Conservation (phyloP, 1,284 basidiomycete genomes). For the Cystobasidium slooffiae region DNA sequence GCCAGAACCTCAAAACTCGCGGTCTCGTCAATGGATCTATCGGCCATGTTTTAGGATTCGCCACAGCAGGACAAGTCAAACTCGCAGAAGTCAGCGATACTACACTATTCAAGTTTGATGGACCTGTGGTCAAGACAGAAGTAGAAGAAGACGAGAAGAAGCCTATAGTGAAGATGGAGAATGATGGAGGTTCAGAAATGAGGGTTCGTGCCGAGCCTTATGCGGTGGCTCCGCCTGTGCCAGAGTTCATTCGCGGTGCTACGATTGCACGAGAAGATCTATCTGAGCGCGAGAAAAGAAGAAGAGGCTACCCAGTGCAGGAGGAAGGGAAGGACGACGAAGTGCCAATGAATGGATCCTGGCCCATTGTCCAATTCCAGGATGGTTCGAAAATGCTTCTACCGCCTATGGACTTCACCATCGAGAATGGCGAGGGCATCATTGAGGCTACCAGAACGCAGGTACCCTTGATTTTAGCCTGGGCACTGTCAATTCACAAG, state of each 20-base stretch:
- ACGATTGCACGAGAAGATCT: conserved; percentile 16
- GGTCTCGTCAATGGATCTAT: conserved; percentile 80
- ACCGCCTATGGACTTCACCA: conserved; percentile 33
- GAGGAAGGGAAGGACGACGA: conserved; percentile 6
- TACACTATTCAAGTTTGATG: background rate
- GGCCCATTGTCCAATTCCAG: conserved; percentile 39
- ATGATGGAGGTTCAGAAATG: no score
- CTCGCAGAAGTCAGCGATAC: background rate
- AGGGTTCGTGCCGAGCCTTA: background rate
- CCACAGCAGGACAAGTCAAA: background rate
- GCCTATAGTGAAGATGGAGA: no score
- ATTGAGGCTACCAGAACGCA: conserved; percentile 49
- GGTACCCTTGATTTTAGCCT: conserved; percentile 81
- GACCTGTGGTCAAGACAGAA: background rate
- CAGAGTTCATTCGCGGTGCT: conserved; percentile 1
- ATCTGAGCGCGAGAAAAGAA: conserved; percentile 6
- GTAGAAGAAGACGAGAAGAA: background rate
- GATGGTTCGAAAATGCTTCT: conserved; percentile 29
- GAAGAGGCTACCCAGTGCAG: conserved; percentile 3
- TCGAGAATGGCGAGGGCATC: conserved; percentile 23
- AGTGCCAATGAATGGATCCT: conserved; percentile 15
- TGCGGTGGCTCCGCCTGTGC: background rate
- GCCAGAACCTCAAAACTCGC: conserved; percentile 57
- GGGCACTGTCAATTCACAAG: conserved; percentile 93
- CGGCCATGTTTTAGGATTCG: conserved; percentile 70